A percentile compares a stretch with the other conserved stretches of the same genome.
These are phyloP conservation scores for Akanthomyces muscarius DNA, from an alignment of 2,329 filamentous ascomycete species.

Conservation along the genomic window DNA sequence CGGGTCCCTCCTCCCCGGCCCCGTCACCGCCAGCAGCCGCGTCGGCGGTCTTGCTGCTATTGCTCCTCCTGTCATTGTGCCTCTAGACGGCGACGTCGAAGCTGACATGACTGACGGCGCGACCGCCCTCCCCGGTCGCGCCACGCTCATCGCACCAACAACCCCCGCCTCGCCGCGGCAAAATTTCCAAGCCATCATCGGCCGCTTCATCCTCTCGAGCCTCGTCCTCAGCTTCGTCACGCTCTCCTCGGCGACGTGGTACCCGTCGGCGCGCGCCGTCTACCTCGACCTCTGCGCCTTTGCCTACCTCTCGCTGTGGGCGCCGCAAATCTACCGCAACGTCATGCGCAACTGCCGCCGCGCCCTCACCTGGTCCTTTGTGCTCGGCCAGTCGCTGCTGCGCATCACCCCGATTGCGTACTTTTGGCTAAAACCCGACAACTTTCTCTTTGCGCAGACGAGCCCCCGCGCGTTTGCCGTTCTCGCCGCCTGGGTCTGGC, in stretches of 20 bases:
- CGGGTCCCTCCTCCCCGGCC: slow-evolving; percentile 35
- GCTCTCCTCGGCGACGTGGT: slow-evolving; percentile 59
- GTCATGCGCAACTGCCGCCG: slow-evolving; percentile 85
- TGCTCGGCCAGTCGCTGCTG: slow-evolving; percentile 75
- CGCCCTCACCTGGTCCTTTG: slow-evolving; percentile 87
- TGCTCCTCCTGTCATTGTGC: slow-evolving; percentile 46
- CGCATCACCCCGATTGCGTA: slow-evolving; percentile 79
- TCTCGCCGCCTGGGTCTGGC: slow-evolving; percentile 72
- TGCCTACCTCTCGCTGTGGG: slow-evolving; percentile 84
- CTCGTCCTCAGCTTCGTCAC: slow-evolving; percentile 55
- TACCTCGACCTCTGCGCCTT: slow-evolving; percentile 65
- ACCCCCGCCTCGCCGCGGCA: slow-evolving; percentile 27
- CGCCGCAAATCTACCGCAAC: slow-evolving; percentile 89
- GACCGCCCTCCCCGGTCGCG: slow-evolving; percentile 31
- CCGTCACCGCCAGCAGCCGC: slow-evolving; percentile 34
- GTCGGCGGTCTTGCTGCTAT: slow-evolving; percentile 20
- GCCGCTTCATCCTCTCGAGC: slow-evolving; percentile 53
- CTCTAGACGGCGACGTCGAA: slow-evolving; percentile 60
- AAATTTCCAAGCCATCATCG: slow-evolving; percentile 53
- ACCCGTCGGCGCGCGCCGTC: slow-evolving; percentile 47
- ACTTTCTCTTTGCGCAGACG: slow-evolving; percentile 72
- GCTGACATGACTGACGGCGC: slow-evolving; percentile 52
- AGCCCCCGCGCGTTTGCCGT: slow-evolving; percentile 62
- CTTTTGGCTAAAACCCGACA: slow-evolving; percentile 73
- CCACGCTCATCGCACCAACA: slow-evolving; percentile 26